Evolutionary conservation across 176 grass and related monocot species (phyloP).

Genomic region (Oryza officinalis): DNA sequence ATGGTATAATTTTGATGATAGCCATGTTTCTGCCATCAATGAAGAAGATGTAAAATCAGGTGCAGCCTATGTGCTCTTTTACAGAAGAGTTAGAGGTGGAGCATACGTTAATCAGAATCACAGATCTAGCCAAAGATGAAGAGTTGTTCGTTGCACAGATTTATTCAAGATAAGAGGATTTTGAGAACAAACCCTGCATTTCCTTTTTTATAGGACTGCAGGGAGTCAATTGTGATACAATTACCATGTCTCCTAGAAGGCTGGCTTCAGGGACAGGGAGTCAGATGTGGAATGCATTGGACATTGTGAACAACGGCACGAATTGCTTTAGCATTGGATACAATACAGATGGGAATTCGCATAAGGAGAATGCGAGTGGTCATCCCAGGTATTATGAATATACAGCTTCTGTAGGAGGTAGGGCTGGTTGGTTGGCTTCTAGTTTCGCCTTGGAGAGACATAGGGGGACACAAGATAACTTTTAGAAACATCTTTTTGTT

Average conservation of each 20-base stretch:
- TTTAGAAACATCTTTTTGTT: slow-evolving; percentile 26
- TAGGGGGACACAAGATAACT: not conserved
- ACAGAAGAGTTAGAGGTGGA: slow-evolving; percentile 70
- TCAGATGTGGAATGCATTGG: not conserved
- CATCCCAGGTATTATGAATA: slow-evolving; percentile 18
- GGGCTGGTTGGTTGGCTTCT: not conserved
- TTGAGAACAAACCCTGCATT: not conserved
- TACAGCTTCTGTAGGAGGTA: not conserved
- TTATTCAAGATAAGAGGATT: slow-evolving; percentile 19
- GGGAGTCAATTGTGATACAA: not conserved
- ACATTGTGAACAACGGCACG: not conserved
- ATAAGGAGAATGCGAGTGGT: not conserved
- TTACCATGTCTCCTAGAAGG: not conserved
- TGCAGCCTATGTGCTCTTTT: slow-evolving; percentile 98
- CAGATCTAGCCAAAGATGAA: slow-evolving; percentile 60
- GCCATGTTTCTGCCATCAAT: slow-evolving; percentile 79
- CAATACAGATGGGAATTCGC: slow-evolving; percentile 9
- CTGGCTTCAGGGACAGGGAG: not conserved
- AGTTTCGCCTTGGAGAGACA: not conserved
- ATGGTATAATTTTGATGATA: slow-evolving; percentile 99
- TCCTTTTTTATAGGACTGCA: not conserved
- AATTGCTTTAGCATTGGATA: not conserved
- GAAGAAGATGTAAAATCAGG: slow-evolving; percentile 93
- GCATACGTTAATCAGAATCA: slow-evolving; percentile 48
- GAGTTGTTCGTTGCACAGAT: slow-evolving; percentile 20